Conservation (phyloP, 345 rosid genomes). For the Eutrema japonicum region DNA sequence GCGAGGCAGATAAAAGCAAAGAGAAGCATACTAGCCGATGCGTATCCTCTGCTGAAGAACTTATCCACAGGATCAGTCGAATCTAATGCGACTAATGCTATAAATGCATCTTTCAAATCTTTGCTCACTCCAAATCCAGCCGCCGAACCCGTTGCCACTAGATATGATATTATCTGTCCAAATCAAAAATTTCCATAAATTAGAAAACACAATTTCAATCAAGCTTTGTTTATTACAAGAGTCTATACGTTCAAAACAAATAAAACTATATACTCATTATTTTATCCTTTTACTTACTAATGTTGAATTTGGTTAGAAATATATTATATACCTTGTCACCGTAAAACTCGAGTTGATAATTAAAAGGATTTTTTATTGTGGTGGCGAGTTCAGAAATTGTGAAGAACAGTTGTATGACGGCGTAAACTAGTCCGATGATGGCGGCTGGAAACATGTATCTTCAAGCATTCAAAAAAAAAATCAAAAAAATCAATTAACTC, state of each 20-base stretch:
- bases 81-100: constrained; percentile 16
- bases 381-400: constrained; percentile 43
- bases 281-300: neutral
- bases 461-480: neutral
- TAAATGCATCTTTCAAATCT: constrained; percentile 48
- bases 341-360: constrained; percentile 45
- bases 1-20: constrained; percentile 56
- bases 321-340: constrained; percentile 46
- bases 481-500: too few relatives aligned
- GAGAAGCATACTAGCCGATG: constrained; percentile 56
- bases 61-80: constrained; percentile 39
- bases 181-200: neutral
- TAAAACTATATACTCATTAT: too few relatives aligned
- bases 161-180: constrained; percentile 49
- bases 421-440: constrained; percentile 42
- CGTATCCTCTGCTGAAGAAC: constrained; percentile 57
- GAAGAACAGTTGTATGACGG: constrained; percentile 42
- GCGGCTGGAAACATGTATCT: constrained; percentile 47
- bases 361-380: constrained; percentile 31
- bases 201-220: neutral
- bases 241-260: neutral
- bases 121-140: constrained; percentile 61
- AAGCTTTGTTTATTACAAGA: neutral
- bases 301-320: neutral
- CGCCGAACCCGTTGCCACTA: constrained; percentile 58